Conservation (phyloP, 2,329 filamentous ascomycete genomes). For the Trichoderma sp. region DNA sequence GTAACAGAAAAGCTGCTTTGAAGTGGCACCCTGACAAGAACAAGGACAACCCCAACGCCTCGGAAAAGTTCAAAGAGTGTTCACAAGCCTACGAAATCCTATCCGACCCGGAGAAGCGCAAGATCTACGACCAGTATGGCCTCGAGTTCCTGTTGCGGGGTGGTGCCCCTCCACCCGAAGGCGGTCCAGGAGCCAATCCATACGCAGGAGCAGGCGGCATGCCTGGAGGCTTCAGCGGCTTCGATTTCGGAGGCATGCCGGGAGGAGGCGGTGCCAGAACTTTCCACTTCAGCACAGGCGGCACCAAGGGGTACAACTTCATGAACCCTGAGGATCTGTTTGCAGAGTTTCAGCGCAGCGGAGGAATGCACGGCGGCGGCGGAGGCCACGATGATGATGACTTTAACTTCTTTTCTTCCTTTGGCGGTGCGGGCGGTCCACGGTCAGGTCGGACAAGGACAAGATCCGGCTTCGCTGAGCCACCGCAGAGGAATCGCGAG, state of each 20-base stretch:
- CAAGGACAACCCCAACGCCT: constrained; percentile 79
- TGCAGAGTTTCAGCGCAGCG: constrained; percentile 69
- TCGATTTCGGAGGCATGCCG: constrained; percentile 52
- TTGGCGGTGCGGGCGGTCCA: constrained; percentile 39
- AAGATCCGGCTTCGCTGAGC: constrained; percentile 41
- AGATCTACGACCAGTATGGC: constrained; percentile 91
- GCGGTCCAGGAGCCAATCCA: constrained; percentile 53
- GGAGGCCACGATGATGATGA: constrained; percentile 45
- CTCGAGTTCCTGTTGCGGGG: constrained; percentile 89
- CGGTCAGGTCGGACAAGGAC: constrained; percentile 42
- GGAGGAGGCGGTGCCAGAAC: constrained; percentile 43
- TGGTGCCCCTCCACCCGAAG: constrained; percentile 65
- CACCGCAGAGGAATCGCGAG: constrained; percentile 31
- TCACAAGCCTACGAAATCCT: constrained; percentile 98
- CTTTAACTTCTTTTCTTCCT: constrained; percentile 53
- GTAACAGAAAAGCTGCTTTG: constrained; percentile 73
- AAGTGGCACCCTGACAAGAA: constrained; percentile 98
- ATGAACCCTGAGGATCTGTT: constrained; percentile 83
- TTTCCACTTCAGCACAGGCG: constrained; percentile 63
- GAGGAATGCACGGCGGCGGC: constrained; percentile 41
- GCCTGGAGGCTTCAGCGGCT: constrained; percentile 52
- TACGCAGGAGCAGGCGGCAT: constrained; percentile 59
- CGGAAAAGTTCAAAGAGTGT: constrained; percentile 96
- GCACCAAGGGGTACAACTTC: constrained; percentile 70
- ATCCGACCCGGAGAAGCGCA: constrained; percentile 93